These are phyloP conservation scores for Myxozyma neotropica DNA, from an alignment of 805 yeast genomes.

Conservation along the genomic window DNA sequence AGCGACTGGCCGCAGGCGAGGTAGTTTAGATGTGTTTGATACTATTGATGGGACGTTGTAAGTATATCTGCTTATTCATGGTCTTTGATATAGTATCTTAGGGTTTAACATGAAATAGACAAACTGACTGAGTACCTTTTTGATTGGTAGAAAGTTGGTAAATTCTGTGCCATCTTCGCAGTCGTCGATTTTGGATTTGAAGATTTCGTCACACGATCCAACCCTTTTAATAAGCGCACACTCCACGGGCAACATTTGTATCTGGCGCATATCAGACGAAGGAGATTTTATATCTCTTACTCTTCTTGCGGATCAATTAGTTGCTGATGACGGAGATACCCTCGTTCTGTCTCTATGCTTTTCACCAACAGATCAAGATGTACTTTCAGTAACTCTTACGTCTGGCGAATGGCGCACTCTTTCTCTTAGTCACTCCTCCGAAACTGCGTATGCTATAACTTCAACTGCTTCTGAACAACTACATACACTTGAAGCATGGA, in stretches of 20 bases:
- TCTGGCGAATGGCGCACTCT: conserved; percentile 55
- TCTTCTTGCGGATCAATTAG: not conserved
- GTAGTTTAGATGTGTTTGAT: conserved; percentile 56
- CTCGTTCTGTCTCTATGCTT: conserved; percentile 60
- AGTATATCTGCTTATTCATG: not conserved
- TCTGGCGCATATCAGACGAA: conserved; percentile 56
- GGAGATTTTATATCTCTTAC: not conserved
- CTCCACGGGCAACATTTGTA: conserved; percentile 71
- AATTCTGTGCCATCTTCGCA: conserved; percentile 33
- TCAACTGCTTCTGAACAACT: not conserved
- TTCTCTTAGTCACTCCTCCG: conserved; percentile 36
- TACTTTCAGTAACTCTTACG: conserved; percentile 63
- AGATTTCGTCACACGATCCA: conserved; percentile 60
- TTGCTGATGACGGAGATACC: conserved; percentile 14
- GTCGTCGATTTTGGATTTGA: conserved; percentile 72
- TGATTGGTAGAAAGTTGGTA: not conserved
- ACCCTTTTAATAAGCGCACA: conserved; percentile 63
- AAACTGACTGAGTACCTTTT: too few relatives aligned
- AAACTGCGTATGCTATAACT: not conserved
- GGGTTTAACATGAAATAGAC: too few relatives aligned
- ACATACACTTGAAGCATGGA: conserved; percentile 89
- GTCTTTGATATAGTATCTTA: too few relatives aligned
- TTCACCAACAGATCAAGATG: conserved; percentile 48
- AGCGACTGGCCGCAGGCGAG: conserved; percentile 61
- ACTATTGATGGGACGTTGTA: conserved; percentile 34